A percentile compares a stretch with the other conserved stretches of the same genome.
Conservation (phyloP, 2,329 filamentous ascomycete genomes). For the Hirsutella rhossiliensis region DNA sequence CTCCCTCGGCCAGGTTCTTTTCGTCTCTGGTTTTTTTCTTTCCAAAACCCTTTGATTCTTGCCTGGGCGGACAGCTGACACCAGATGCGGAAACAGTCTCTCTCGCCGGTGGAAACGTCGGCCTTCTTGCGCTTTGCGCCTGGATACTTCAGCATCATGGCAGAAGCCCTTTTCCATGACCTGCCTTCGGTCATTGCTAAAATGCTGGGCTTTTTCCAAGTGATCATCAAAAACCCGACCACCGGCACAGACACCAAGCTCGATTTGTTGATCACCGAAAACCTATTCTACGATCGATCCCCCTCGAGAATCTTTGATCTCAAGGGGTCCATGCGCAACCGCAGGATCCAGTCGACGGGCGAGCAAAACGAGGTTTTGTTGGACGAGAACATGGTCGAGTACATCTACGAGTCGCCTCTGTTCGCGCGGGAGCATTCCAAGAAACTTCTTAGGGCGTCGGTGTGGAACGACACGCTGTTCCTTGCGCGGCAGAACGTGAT, state of each 20-base stretch:
- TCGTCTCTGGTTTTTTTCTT: too few relatives aligned
- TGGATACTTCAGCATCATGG: conserved; percentile 96
- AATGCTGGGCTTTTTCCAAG: conserved; percentile 97
- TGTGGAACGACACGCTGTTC: conserved; percentile 97
- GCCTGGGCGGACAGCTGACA: neutral
- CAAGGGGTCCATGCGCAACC: conserved; percentile 97
- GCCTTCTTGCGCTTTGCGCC: conserved; percentile 93
- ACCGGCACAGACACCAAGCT: conserved; percentile 91
- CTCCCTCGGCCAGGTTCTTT: neutral
- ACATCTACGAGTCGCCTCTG: conserved; percentile 92
- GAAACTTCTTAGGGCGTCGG: conserved; percentile 78
- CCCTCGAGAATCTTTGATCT: conserved; percentile 89
- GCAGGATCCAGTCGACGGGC: conserved; percentile 90
- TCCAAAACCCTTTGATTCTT: too few relatives aligned
- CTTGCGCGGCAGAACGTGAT: conserved; percentile 92
- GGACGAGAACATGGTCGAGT: conserved; percentile 98
- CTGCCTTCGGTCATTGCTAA: conserved; percentile 95
- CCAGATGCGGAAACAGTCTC: conserved; percentile 39
- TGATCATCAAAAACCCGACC: conserved; percentile 88
- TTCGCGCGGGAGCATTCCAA: conserved; percentile 95
- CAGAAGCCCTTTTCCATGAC: conserved; percentile 88
- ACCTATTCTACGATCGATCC: conserved; percentile 88
- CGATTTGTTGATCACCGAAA: conserved; percentile 92
- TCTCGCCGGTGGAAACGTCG: conserved; percentile 83
- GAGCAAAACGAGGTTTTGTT: conserved; percentile 93